Base-by-base conservation (phyloP, 2,329 filamentous ascomycete species). In the Xylaria arbuscula region DNA sequence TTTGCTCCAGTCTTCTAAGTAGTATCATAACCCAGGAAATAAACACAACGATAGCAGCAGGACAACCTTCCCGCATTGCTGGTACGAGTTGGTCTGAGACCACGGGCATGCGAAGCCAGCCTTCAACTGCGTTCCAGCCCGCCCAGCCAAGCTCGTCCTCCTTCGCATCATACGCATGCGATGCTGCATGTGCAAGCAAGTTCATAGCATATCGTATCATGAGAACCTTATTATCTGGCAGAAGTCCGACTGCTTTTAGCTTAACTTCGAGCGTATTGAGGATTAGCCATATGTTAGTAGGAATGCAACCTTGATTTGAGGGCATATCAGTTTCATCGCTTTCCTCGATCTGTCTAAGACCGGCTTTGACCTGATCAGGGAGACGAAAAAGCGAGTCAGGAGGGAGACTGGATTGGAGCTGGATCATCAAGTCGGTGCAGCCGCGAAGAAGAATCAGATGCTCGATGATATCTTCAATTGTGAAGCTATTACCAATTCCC, bases 361-460 rank as follows among this genome's bases (percentile, higher is more conserved):
- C 58, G 3, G 15, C 10, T 63, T 22, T 60, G 17, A 67, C 59
- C 13, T 53, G 24, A 2, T 59, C 38, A 4, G 66, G 66, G 5
- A 68, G 53, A 45, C 62, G 50, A 55, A 68, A 68, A 42, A 53
- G 66, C 15, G 66, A 68, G 34, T 62, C 53, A 4, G 51, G 56
- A 3, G 66, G 66, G 1, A 68, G 45, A 19, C 40, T 66, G 17
- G 62, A 51, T 34, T 68, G 62, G 6, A 68, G 62, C 13, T 68
- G 56, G 2, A 68, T 50, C 53, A 66, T 66, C 6, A 68, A 34
- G 34, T 66, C 57, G 19, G 53, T 62, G 36, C 62, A 66, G 17
- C 66, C 66, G 10, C 62, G 62, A 19, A 68, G 66, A 53, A 68
- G 66, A 2, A 68, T 62, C 28, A 66, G 56, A 42, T 68, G 66